These are phyloP conservation scores for Stagonosporopsis chrysanthemi DNA, from an alignment of 2,329 filamentous ascomycete genomes.

Conservation along the genomic window DNA sequence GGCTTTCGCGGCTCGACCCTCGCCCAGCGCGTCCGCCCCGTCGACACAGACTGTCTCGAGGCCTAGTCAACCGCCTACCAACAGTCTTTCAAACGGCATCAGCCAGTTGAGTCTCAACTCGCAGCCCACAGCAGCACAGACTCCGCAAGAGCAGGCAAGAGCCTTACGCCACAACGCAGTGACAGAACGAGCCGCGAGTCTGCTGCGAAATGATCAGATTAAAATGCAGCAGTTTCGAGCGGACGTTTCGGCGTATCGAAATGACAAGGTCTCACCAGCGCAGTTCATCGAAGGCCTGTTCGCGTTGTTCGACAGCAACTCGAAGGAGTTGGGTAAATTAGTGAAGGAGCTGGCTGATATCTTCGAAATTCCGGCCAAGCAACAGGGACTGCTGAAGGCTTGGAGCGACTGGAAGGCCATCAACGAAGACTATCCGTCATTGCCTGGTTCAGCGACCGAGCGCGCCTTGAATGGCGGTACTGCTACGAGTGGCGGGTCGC, in stretches of 20 bases:
- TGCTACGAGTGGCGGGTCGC: conserved; percentile 61
- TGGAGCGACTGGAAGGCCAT: conserved; percentile 97
- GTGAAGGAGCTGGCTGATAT: conserved; percentile 92
- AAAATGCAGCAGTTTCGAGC: conserved; percentile 82
- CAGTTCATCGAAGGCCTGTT: conserved; percentile 89
- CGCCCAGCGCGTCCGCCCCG: conserved; percentile 48
- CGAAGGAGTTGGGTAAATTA: conserved; percentile 83
- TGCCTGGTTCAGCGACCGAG: conserved; percentile 70
- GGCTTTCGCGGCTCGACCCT: conserved; percentile 56
- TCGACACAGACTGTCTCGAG: conserved; percentile 51
- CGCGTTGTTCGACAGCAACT: conserved; percentile 81
- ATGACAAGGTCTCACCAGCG: conserved; percentile 71
- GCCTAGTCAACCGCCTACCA: conserved; percentile 28
- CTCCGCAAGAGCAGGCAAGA: conserved; percentile 81
- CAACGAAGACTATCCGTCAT: conserved; percentile 91
- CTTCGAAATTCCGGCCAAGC: conserved; percentile 82
- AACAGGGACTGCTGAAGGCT: conserved; percentile 75
- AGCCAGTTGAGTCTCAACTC: conserved; percentile 45
- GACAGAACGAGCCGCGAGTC: conserved; percentile 80
- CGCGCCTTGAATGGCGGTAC: conserved; percentile 48
- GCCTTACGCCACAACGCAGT: conserved; percentile 82
- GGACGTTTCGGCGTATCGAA: conserved; percentile 80
- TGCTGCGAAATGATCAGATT: conserved; percentile 76
- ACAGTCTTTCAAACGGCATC: conserved; percentile 31
- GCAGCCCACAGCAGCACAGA: conserved; percentile 45